These are phyloP conservation scores for Tetrapisispora namnaoensis DNA, from an alignment of 805 yeast species.

Conservation along the genomic window DNA sequence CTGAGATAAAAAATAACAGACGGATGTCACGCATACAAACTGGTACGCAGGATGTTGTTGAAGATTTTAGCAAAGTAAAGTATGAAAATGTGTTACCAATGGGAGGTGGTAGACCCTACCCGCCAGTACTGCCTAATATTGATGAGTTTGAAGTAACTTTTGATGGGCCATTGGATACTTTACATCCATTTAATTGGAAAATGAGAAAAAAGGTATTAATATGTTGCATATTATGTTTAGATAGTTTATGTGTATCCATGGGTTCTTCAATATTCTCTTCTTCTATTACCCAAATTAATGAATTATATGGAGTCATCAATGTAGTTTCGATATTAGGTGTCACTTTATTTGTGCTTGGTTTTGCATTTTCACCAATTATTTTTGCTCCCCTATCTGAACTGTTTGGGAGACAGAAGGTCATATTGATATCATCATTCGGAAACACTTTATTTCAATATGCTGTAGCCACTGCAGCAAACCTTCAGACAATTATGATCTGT, in stretches of 20 bases:
- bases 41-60: slow-evolving; percentile 7
- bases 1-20: slow-evolving; percentile 7
- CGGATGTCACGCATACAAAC: slow-evolving; percentile 11
- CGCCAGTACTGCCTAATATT: slow-evolving; percentile 49
- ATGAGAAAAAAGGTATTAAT: slow-evolving; percentile 34
- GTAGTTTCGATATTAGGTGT: slow-evolving; percentile 67
- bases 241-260: slow-evolving; percentile 48
- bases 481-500: slow-evolving; percentile 68
- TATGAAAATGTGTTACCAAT: slow-evolving; percentile 34
- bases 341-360: slow-evolving; percentile 78
- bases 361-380: slow-evolving; percentile 83
- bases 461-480: slow-evolving; percentile 62
- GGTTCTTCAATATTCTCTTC: slow-evolving; percentile 80
- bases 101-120: slow-evolving; percentile 61
- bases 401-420: slow-evolving; percentile 57
- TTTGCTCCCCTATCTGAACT: slow-evolving; percentile 88
- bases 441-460: slow-evolving; percentile 60
- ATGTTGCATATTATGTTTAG: slow-evolving; percentile 38
- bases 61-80: slow-evolving; percentile 5
- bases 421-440: slow-evolving; percentile 47
- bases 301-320: slow-evolving; percentile 47
- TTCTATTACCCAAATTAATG: slow-evolving; percentile 41
- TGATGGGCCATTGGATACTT: slow-evolving; percentile 73
- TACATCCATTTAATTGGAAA: slow-evolving; percentile 75
- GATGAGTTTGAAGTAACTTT: slow-evolving; percentile 56